Conservation (phyloP, 306 rosid species). For the Prosopis cineraria region DNA sequence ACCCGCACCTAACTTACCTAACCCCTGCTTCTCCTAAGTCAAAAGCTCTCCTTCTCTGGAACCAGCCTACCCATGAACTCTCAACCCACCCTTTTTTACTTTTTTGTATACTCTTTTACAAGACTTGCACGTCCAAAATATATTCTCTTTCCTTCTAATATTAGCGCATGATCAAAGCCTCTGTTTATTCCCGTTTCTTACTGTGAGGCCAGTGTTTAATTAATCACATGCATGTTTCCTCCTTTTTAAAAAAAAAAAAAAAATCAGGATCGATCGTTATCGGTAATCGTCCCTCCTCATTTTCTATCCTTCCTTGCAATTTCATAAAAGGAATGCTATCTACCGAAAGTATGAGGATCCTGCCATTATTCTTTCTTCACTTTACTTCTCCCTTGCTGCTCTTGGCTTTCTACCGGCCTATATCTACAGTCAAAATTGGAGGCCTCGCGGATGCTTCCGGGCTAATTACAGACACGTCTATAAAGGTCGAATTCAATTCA, state of each 20-base stretch:
- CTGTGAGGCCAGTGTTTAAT: neutral
- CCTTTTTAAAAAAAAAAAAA: no score
- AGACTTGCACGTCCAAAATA: conserved; percentile 12
- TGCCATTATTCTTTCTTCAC: neutral
- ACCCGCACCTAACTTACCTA: conserved; percentile 46
- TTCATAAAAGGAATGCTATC: neutral
- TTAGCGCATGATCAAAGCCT: neutral
- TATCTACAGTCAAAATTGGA: conserved; percentile 50
- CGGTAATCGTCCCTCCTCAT: neutral
- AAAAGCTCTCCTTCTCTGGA: conserved; percentile 34
- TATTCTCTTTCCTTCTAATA: neutral
- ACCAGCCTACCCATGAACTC: conserved; percentile 20
- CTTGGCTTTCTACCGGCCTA: conserved; percentile 5
- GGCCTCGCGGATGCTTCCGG: conserved; percentile 46
- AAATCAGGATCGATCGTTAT: no score
- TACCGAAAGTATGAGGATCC: neutral
- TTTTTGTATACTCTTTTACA: conserved; percentile 15
- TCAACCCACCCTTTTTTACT: conserved; percentile 9
- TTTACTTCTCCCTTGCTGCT: neutral
- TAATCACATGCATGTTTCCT: neutral
- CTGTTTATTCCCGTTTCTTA: neutral
- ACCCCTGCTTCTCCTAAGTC: conserved; percentile 26
- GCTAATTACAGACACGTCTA: conserved; percentile 41
- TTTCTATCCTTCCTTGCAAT: conserved; percentile 1
- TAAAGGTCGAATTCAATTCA: conserved; percentile 32